These are phyloP conservation scores for Pseudopyricularia cyperi DNA, from an alignment of 2,329 filamentous ascomycete species.

Conservation along the genomic window DNA sequence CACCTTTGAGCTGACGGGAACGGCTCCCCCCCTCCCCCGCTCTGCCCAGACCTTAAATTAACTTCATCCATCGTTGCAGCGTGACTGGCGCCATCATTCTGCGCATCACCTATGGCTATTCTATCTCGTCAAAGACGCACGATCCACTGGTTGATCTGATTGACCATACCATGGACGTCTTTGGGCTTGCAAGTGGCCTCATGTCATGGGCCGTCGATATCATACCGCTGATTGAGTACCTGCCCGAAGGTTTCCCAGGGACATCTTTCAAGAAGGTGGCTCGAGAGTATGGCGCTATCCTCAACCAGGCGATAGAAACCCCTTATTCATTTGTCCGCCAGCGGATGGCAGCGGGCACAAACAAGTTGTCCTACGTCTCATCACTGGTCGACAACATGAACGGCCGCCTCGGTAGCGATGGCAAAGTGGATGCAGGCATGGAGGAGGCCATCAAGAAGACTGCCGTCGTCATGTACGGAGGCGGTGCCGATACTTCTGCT, in stretches of 20 bases:
- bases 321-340: slow-evolving; percentile 11
- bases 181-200: slow-evolving; percentile 6
- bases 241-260: slow-evolving; percentile 16
- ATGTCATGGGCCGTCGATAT: slow-evolving; percentile 15
- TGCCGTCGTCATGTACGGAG: slow-evolving; percentile 23
- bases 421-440: neutral
- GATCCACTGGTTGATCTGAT: slow-evolving; percentile 12
- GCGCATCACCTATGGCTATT: slow-evolving; percentile 16
- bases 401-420: neutral
- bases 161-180: slow-evolving; percentile 9
- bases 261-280: slow-evolving; percentile 11
- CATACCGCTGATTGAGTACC: slow-evolving; percentile 12
- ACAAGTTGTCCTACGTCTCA: neutral
- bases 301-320: slow-evolving; percentile 6
- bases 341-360: slow-evolving; percentile 5
- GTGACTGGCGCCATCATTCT: slow-evolving; percentile 10
- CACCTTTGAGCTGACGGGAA: too few relatives aligned
- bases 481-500: slow-evolving; percentile 35
- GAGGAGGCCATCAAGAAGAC: neutral
- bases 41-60: too few relatives aligned
- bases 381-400: neutral
- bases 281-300: slow-evolving; percentile 4
- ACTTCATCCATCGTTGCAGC: too few relatives aligned
- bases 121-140: slow-evolving; percentile 7
- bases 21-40: too few relatives aligned